These are phyloP conservation scores for Entelexis sorbosivorans DNA, from an alignment of 1,139 yeast genomes.

Conservation along the genomic window DNA sequence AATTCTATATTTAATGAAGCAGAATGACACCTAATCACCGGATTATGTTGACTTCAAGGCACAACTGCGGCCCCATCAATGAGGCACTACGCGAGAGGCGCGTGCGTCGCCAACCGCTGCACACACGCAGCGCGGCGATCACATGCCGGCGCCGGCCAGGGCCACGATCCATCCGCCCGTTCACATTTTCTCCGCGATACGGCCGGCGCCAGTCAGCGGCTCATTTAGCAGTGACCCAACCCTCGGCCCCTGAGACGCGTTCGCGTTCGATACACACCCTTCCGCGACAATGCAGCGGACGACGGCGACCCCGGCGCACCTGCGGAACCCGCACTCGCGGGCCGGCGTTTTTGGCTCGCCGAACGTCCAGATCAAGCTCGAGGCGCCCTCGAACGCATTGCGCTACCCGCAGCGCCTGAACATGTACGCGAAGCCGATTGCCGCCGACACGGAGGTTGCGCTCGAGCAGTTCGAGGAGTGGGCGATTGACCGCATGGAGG, in stretches of 20 bases:
- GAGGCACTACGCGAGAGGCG: no score
- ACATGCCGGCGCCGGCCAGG: no score
- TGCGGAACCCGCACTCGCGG: not conserved
- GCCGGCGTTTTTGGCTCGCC: not conserved
- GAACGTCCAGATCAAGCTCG: constrained; percentile 9
- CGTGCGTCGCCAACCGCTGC: no score
- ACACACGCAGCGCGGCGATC: no score
- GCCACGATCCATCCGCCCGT: no score
- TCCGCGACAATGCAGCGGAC: constrained; percentile 1
- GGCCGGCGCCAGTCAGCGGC: no score
- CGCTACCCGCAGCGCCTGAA: constrained; percentile 45
- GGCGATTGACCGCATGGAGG: constrained; percentile 85
- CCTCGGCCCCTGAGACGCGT: not conserved
- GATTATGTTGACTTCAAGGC: no score
- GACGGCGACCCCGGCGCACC: constrained; percentile 1
- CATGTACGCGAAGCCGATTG: constrained; percentile 46
- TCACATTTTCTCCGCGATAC: no score
- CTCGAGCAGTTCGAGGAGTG: constrained; percentile 85
- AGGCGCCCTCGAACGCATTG: constrained; percentile 6
- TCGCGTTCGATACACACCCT: not conserved
- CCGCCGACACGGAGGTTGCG: constrained; percentile 78
- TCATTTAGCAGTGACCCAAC: not conserved
- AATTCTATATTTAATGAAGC: no score
- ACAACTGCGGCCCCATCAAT: no score
- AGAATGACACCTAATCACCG: no score